Evolutionary conservation across 768 basidiomycete species (phyloP), one percentile per base, ranked within the genome.

Genomic region (Russula emetica): DNA sequence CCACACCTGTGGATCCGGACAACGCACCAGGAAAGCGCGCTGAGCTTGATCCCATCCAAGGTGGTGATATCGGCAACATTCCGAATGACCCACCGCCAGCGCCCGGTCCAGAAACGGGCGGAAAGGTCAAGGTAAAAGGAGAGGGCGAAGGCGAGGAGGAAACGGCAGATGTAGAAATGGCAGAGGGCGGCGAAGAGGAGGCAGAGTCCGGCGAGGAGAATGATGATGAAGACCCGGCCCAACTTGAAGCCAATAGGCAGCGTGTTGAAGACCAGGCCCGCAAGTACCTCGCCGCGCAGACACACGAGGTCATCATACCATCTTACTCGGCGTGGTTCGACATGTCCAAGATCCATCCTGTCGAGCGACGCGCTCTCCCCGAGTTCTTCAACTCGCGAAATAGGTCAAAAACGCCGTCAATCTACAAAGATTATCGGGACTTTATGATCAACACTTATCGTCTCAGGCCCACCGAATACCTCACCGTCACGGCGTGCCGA

Each of bases 371-470:
- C 67, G 90, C 93, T 0, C 79, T 99, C 32, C 97, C 97, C 38
- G 97, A 99, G 76, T 99, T 98, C 81, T 99, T 99, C 84, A 94
- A 93, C 73, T 91, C 90, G 51, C 82, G 93, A 58, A 98, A 98
- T 74, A 78, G 95, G 61, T 90, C 87, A 66, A 99, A 99, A 78
- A 97, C 96, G 1, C 96, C 97, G 0, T 82, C 91, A 22, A 94
- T 98, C 66, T 99, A 98, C 80, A 98, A 98, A 75, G 96, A 99
- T 74, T 99, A 99, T 72, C 86, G 97, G 64, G 96, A 99, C 80
- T 99, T 99, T 70, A 99, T 99, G 96, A 85, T 99, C 74, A 98
- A 99, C 78, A 94, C 97, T 1, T 98, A 98, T 76, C 82, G 97
- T 56, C 80, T 99, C 44, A 83, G 97, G 56, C 97, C 97, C 1